phyloP scores from a whole-genome alignment of 306 rosid genomes.

The Luffa acutangula region DNA sequence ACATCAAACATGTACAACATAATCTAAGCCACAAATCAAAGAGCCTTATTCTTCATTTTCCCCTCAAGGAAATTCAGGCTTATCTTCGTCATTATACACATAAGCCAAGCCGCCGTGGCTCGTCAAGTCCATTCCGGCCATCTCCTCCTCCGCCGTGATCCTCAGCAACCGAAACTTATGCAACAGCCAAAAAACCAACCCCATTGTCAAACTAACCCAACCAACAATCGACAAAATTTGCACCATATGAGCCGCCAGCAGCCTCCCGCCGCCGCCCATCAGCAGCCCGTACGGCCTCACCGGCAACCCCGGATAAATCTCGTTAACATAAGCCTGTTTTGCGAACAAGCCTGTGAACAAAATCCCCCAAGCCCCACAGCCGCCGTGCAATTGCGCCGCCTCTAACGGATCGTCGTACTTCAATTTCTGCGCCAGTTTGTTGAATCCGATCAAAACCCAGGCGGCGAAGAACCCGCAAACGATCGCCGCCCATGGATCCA shows the following conservation, averaged over 20 bases:
- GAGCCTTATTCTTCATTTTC: background rate
- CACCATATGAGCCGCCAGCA: slow-evolving; percentile 40
- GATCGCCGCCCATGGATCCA: slow-evolving; percentile 58
- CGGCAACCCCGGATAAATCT: slow-evolving; percentile 28
- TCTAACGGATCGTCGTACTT: slow-evolving; percentile 50
- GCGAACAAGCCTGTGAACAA: slow-evolving; percentile 45
- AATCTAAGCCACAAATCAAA: background rate
- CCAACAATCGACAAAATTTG: slow-evolving; percentile 23
- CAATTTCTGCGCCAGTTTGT: slow-evolving; percentile 32
- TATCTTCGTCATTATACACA: slow-evolving; percentile 14
- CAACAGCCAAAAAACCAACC: slow-evolving; percentile 29
- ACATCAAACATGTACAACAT: background rate
- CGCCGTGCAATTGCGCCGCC: slow-evolving; percentile 55
- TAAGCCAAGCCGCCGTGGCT: slow-evolving; percentile 52
- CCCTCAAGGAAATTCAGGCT: background rate
- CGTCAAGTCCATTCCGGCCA: slow-evolving; percentile 49
- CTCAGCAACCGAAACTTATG: slow-evolving; percentile 32
- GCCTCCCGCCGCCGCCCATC: slow-evolving; percentile 39
- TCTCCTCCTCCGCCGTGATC: slow-evolving; percentile 34
- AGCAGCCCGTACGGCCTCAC: slow-evolving; percentile 38
- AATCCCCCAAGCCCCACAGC: slow-evolving; percentile 54
- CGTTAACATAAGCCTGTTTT: slow-evolving; percentile 28
- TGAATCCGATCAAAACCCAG: slow-evolving; percentile 41
- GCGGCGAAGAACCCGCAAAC: slow-evolving; percentile 56
- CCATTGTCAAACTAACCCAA: slow-evolving; percentile 55